These are phyloP conservation scores for Hanseniaspora clermontiae DNA, from an alignment of 805 yeast species.

Conservation along the genomic window DNA sequence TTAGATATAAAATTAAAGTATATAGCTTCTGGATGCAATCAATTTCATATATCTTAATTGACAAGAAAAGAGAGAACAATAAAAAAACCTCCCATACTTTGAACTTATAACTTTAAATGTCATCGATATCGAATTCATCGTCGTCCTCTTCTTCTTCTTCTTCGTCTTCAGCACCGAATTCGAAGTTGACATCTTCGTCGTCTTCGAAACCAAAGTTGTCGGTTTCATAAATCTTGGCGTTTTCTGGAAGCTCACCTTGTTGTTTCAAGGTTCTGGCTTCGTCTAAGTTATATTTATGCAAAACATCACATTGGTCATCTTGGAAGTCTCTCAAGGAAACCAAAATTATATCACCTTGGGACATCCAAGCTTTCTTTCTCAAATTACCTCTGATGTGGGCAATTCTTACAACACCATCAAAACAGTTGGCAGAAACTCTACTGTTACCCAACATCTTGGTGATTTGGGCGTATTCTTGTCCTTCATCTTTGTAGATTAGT, in stretches of 20 bases:
- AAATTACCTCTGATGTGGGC: constrained; percentile 98
- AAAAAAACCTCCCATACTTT: too few relatives aligned
- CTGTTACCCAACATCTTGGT: constrained; percentile 98
- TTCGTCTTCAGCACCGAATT: constrained; percentile 86
- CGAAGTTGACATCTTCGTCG: constrained; percentile 95
- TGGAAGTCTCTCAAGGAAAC: constrained; percentile 97
- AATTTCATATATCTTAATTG: too few relatives aligned
- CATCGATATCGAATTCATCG: constrained; percentile 76
- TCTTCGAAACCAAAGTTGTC: constrained; percentile 94
- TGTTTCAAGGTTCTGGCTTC: constrained; percentile 94
- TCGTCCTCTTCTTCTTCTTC: constrained; percentile 56
- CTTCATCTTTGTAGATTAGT: constrained; percentile 80
- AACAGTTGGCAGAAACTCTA: constrained; percentile 87
- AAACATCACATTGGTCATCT: constrained; percentile 95
- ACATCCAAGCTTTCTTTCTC: constrained; percentile 99
- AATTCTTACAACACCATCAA: constrained; percentile 85
- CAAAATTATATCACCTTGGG: constrained; percentile 92
- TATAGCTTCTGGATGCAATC: too few relatives aligned
- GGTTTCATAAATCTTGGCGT: constrained; percentile 93
- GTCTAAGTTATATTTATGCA: constrained; percentile 90
- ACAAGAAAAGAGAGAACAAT: too few relatives aligned
- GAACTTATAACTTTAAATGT: constrained; percentile 42
- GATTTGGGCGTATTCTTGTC: constrained; percentile 97
- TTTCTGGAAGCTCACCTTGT: constrained; percentile 94
- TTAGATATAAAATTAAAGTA: too few relatives aligned